Evolutionary conservation across 768 basidiomycete genomes (phyloP), one percentile per base, ranked within the genome.

Genomic region (Kondoa subrosea): DNA sequence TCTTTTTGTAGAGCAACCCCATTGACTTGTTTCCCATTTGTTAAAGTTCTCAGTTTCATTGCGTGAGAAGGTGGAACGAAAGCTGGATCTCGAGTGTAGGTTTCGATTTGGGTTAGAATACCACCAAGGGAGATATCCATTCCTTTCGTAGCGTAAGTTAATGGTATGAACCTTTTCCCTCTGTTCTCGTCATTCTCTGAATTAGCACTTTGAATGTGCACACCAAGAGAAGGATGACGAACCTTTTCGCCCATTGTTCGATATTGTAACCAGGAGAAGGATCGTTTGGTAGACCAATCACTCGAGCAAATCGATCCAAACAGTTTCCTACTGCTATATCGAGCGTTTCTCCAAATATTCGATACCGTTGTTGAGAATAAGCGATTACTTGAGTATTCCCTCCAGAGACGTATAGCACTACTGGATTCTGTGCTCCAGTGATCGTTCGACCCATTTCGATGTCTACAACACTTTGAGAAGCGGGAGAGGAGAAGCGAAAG

Each of bases 261-360:
- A 99, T 97, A 74, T 97, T 99, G 74, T 90, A 91, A 34, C 95
- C 95, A 0, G 95, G 95, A 74, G 83, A 87, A 1, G 95, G 95
- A 76, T 93, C 93, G 75, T 99, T 99, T 75, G 88, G 87, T 57
- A 99, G 79, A 69, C 89, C 87, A 65, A 99, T 89, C 15, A 93
- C 89, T 59, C 95, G 81, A 1, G 95, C 95, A 74, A 99, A 99
- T 12, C 95, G 86, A 77, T 99, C 95, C 27, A 99, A 80, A 76
- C 95, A 97, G 76, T 99, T 99, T 40, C 95, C 95, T 34, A 97
- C 91, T n/a, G 95, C 95, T 67, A 99, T 97, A 75, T 99, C 95
- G 66, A 99, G 82, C 1, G 95, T 97, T 78, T 99, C 95, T 17
- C 95, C 95, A 75, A 99, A 99, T 69, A 99, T 99, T 57, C 95